These are phyloP conservation scores for Penicillium psychrofluorescens DNA, from an alignment of 495 filamentous ascomycete species.

Conservation along the genomic window DNA sequence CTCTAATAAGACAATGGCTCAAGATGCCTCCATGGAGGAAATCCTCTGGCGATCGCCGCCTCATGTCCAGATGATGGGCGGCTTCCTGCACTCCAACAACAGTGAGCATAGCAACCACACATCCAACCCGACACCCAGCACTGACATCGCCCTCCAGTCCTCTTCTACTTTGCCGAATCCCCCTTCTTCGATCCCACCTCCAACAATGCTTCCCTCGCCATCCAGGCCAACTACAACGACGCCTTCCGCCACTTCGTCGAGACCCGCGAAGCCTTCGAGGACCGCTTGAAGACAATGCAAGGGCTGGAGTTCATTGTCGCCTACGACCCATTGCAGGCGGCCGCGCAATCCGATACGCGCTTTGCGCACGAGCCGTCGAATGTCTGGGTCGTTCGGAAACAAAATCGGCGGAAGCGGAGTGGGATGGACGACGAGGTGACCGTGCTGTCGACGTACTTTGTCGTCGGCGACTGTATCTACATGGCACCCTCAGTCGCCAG, in stretches of 20 bases:
- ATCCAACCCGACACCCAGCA: too few relatives aligned
- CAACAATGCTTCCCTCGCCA: slow-evolving; percentile 73
- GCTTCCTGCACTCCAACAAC: slow-evolving; percentile 44
- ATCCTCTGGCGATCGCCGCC: slow-evolving; percentile 65
- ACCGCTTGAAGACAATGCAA: slow-evolving; percentile 64
- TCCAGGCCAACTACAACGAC: slow-evolving; percentile 69
- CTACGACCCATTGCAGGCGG: slow-evolving; percentile 60
- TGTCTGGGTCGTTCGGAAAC: slow-evolving; percentile 90
- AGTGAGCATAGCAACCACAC: slow-evolving; percentile 17
- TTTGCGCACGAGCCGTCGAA: slow-evolving; percentile 49
- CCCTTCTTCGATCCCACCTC: slow-evolving; percentile 87
- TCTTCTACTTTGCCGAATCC: slow-evolving; percentile 84
- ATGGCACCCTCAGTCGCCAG: slow-evolving; percentile 80
- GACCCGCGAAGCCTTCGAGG: slow-evolving; percentile 76
- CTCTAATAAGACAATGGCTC: slow-evolving; percentile 21
- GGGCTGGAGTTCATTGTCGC: slow-evolving; percentile 77
- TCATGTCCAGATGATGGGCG: slow-evolving; percentile 52
- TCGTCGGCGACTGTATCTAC: slow-evolving; percentile 79
- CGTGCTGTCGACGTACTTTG: slow-evolving; percentile 72
- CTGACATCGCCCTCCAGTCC: slow-evolving; percentile 37
- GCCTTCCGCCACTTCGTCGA: slow-evolving; percentile 54
- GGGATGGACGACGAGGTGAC: slow-evolving; percentile 59
- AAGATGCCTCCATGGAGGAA: slow-evolving; percentile 65
- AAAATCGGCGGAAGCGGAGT: slow-evolving; percentile 56
- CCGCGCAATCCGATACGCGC: slow-evolving; percentile 54